Percentiles rank a stretch among this genome's conserved stretches.
Conservation (phyloP, 106 monocot species). For the Dendrobium nobile region DNA sequence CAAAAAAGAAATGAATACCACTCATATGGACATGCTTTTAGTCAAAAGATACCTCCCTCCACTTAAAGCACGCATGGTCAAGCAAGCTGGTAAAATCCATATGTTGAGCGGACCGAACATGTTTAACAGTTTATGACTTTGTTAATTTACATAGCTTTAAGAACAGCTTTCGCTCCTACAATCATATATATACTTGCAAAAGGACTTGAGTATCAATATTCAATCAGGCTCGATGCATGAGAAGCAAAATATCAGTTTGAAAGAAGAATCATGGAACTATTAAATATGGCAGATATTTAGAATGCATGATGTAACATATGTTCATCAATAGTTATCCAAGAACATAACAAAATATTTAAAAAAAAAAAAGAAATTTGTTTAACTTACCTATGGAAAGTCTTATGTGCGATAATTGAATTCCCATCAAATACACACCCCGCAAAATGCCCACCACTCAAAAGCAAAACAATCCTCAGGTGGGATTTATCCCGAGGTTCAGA, state of each 20-base stretch:
- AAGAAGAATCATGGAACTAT: neutral
- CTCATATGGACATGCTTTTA: neutral
- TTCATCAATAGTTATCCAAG: neutral
- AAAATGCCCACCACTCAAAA: conserved; percentile 84
- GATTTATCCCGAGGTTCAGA: conserved; percentile 78
- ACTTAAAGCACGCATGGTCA: neutral
- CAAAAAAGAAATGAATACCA: neutral
- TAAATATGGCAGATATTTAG: neutral
- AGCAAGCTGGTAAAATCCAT: neutral
- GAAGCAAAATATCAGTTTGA: neutral
- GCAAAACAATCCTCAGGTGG: conserved; percentile 59
- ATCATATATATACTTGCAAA: neutral
- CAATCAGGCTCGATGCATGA: neutral
- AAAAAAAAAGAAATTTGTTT: neutral
- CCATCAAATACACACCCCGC: conserved; percentile 96
- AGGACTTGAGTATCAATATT: neutral
- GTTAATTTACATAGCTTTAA: neutral
- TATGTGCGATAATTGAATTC: conserved; percentile 66
- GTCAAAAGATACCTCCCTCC: neutral
- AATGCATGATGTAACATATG: neutral
- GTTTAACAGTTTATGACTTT: neutral
- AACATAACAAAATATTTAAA: neutral
- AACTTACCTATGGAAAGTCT: conserved; percentile 94
- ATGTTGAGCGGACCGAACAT: neutral
- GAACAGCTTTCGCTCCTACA: neutral